Percentiles rank a stretch among this genome's conserved stretches.
These are phyloP conservation scores for Pseudopithomyces maydicus DNA, from an alignment of 2,329 filamentous ascomycete species.

Conservation along the genomic window DNA sequence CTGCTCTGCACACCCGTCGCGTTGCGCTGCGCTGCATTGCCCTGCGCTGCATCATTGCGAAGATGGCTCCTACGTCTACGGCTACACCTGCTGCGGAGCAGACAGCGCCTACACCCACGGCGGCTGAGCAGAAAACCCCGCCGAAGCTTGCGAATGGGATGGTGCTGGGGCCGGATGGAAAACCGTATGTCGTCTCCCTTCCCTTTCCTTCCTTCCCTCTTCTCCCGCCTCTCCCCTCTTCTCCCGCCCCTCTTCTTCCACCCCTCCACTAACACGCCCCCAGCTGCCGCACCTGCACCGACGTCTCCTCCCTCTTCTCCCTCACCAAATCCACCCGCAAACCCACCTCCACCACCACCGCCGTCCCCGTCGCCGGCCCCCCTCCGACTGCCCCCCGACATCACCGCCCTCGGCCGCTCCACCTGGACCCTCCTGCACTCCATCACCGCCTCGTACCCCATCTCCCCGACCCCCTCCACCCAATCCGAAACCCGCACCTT, in stretches of 20 bases:
- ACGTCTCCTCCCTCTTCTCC: conserved; percentile 62
- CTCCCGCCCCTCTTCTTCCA: not conserved
- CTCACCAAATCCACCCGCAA: conserved; percentile 59
- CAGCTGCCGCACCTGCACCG: conserved; percentile 75
- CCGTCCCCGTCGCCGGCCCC: conserved; percentile 36
- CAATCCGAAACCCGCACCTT: conserved; percentile 80
- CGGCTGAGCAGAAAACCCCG: conserved; percentile 32
- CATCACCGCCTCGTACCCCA: conserved; percentile 86
- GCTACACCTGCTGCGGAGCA: conserved; percentile 34
- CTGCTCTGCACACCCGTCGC: too few species aligned
- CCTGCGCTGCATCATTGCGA: too few species aligned
- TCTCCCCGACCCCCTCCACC: conserved; percentile 67
- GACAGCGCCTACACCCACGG: not conserved
- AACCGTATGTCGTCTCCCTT: conserved; percentile 66
- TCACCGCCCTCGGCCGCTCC: conserved; percentile 81
- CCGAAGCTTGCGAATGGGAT: conserved; percentile 72
- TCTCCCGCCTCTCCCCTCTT: conserved; percentile 20
- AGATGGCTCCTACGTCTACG: conserved; percentile 29
- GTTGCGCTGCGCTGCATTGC: too few species aligned
- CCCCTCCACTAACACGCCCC: conserved; percentile 1
- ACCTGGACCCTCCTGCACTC: conserved; percentile 95
- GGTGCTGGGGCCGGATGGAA: conserved; percentile 78
- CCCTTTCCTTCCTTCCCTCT: not conserved
- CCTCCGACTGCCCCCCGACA: conserved; percentile 86
- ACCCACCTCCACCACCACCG: conserved; percentile 34